Percentiles rank a stretch among this genome's conserved stretches.
Evolutionary conservation across 2,329 filamentous ascomycete species (phyloP).

Genomic region (Juglanconis oblonga): DNA sequence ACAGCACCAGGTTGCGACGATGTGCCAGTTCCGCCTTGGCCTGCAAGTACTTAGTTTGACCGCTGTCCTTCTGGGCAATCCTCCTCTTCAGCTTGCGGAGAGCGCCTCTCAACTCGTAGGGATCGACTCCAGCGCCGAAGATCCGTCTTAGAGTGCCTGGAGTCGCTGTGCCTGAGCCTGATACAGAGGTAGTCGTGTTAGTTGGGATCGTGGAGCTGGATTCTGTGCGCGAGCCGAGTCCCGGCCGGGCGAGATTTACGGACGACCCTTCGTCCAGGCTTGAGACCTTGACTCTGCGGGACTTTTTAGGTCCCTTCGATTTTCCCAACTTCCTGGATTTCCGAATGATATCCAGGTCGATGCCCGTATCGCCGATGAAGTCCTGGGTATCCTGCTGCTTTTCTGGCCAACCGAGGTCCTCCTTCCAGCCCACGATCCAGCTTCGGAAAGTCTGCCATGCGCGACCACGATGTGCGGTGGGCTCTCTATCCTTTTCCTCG

Average conservation of each 20-base stretch:
- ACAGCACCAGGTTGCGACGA: constrained; percentile 13
- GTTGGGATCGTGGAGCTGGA: background rate
- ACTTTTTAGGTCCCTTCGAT: background rate
- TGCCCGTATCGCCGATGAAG: constrained; percentile 16
- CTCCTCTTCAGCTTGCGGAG: constrained; percentile 12
- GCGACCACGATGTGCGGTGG: constrained; percentile 1
- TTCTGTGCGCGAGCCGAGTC: constrained; percentile 2
- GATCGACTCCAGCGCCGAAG: constrained; percentile 13
- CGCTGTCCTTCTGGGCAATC: constrained; percentile 4
- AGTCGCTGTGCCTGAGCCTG: constrained; percentile 3
- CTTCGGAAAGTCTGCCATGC: constrained; percentile 12
- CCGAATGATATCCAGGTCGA: constrained; percentile 8
- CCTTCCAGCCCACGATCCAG: constrained; percentile 6
- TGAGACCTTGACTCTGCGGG: constrained; percentile 1
- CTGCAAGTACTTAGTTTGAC: constrained; percentile 12
- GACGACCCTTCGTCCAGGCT: constrained; percentile 4
- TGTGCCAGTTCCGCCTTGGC: constrained; percentile 13
- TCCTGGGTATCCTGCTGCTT: constrained; percentile 11
- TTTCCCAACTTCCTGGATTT: constrained; percentile 7
- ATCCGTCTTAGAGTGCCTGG: constrained; percentile 7
- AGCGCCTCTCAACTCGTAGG: constrained; percentile 12
- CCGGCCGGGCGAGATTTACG: constrained; percentile 12
- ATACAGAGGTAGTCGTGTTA: background rate
- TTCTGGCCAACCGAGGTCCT: constrained; percentile 13
- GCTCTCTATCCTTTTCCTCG: constrained; percentile 7